These are phyloP conservation scores for Elymus sibiricus DNA, from an alignment of 176 grass and related monocot genomes.

Conservation along the genomic window DNA sequence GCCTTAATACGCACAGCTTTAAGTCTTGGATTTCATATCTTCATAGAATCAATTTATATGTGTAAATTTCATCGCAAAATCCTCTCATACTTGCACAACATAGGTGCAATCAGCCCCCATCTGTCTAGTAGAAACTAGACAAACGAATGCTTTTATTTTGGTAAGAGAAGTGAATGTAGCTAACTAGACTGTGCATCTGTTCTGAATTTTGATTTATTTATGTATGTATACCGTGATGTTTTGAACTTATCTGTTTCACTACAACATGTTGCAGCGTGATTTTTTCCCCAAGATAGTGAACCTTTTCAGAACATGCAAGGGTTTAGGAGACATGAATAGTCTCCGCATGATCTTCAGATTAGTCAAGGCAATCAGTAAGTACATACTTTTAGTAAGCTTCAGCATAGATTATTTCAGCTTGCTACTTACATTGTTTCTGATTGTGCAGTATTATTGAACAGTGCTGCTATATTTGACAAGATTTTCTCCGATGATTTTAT, in stretches of 20 bases:
- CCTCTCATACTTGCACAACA: background rate
- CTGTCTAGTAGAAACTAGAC: background rate
- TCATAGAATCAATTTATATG: background rate
- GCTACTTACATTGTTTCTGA: constrained; percentile 39
- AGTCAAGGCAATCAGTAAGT: constrained; percentile 84
- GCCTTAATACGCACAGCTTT: background rate
- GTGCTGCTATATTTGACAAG: constrained; percentile 56
- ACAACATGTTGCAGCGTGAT: constrained; percentile 42
- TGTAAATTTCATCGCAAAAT: background rate
- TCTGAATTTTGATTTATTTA: constrained; percentile 20
- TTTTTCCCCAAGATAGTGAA: constrained; percentile 83
- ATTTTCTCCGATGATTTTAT: constrained; percentile 83
- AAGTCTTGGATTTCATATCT: background rate
- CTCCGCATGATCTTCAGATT: constrained; percentile 86
- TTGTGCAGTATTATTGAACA: constrained; percentile 81
- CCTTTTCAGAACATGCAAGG: constrained; percentile 75
- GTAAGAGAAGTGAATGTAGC: background rate
- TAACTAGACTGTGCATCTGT: background rate
- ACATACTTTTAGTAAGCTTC: constrained; percentile 31
- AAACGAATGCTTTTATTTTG: background rate
- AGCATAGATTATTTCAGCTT: background rate
- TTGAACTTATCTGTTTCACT: constrained; percentile 18
- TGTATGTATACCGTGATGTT: background rate
- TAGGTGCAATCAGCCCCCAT: background rate
- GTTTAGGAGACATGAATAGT: constrained; percentile 51